Evolutionary conservation across 345 rosid species (phyloP).

Genomic region (Murraya koenigii): DNA sequence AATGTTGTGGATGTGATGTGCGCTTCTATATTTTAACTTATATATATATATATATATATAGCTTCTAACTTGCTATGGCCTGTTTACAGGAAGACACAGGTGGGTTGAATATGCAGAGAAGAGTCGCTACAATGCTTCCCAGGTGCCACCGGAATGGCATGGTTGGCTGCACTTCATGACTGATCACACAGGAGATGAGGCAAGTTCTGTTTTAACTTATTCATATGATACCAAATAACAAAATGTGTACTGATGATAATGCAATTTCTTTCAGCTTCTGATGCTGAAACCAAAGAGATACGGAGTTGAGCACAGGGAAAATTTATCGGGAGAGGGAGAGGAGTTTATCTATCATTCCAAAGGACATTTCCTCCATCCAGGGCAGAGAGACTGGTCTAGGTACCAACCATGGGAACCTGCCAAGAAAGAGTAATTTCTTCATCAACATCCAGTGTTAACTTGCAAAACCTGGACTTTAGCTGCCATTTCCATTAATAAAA

Average conservation of each 20-base stretch:
- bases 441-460: not conserved
- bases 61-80: not conserved
- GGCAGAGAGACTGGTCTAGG: constrained; percentile 91
- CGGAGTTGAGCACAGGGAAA: constrained; percentile 83
- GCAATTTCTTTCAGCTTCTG: constrained; percentile 60
- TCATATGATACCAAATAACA: not conserved
- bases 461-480: constrained; percentile 1
- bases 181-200: constrained; percentile 98
- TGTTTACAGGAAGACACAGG: constrained; percentile 72
- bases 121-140: constrained; percentile 88
- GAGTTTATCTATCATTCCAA: constrained; percentile 83
- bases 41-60: not conserved
- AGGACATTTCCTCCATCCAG: constrained; percentile 92
- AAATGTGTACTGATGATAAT: not conserved
- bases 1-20: not conserved
- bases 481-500: constrained; percentile 19
- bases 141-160: constrained; percentile 99
- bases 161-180: constrained; percentile 95
- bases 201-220: constrained; percentile 17
- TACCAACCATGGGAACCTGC: constrained; percentile 89
- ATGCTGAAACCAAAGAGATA: constrained; percentile 90
- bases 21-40: not conserved
- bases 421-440: constrained; percentile 42
- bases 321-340: constrained; percentile 90
- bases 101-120: constrained; percentile 95